A percentile compares a stretch with the other conserved stretches of the same genome.
phyloP scores from a whole-genome alignment of 768 basidiomycete genomes.

The Cyathus striatus region DNA sequence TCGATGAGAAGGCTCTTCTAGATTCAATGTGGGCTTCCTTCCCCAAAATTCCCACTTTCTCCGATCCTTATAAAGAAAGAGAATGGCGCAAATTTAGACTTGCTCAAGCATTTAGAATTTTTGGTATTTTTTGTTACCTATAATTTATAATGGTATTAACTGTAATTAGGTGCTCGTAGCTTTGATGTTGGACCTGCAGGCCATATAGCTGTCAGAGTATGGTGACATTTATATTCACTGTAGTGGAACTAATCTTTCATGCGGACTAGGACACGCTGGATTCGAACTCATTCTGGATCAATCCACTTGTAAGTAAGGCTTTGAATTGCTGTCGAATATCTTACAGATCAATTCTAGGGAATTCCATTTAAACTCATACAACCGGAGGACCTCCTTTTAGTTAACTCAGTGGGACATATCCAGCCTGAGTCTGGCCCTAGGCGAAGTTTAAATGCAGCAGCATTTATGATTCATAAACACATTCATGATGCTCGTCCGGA shows the following conservation, averaged over 20 bases:
- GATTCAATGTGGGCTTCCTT: too few species aligned
- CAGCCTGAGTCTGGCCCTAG: constrained; percentile 19
- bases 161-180: constrained; percentile 24
- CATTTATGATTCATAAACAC: constrained; percentile 34
- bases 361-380: constrained; percentile 42
- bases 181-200: constrained; percentile 45
- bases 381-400: constrained; percentile 32
- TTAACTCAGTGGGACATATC: too few species aligned
- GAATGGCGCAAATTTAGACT: constrained; percentile 39
- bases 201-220: constrained; percentile 43
- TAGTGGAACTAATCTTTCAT: neutral
- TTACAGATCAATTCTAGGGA: constrained; percentile 19
- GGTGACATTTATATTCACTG: too few species aligned
- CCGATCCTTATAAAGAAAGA: constrained; percentile 35
- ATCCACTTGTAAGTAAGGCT: constrained; percentile 29
- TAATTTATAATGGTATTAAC: too few species aligned
- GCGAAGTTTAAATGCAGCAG: constrained; percentile 24
- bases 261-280: constrained; percentile 28
- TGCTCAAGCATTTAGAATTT: constrained; percentile 41
- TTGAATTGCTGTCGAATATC: neutral
- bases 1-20: too few species aligned
- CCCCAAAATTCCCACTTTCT: too few species aligned
- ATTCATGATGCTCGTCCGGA: constrained; percentile 45
- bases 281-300: constrained; percentile 44
- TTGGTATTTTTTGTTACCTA: constrained; percentile 32